phyloP scores from a whole-genome alignment of 805 yeast species.

The Metschnikowia amazonensis region DNA sequence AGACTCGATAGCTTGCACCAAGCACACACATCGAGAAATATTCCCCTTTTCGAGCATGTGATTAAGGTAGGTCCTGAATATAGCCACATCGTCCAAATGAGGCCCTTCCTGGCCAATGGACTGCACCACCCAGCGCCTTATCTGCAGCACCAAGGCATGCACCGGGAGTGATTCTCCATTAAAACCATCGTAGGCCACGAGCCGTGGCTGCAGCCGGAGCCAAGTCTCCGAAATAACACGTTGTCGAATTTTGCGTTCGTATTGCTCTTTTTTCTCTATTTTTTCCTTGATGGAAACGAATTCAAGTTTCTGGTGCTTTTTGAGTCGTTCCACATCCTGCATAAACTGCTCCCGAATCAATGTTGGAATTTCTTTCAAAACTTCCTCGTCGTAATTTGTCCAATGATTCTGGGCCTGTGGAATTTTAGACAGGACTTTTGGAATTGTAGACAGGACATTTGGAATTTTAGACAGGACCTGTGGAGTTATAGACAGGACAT shows the following conservation, averaged over 20 bases:
- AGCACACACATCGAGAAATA: slow-evolving; percentile 4
- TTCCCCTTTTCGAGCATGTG: slow-evolving; percentile 6
- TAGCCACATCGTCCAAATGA: slow-evolving; percentile 15
- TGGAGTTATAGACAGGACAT: no score
- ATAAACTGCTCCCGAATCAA: slow-evolving; percentile 34
- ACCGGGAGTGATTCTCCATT: slow-evolving; percentile 1
- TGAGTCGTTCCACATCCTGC: slow-evolving; percentile 31
- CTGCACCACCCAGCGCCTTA: slow-evolving; percentile 14
- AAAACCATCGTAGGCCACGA: not conserved
- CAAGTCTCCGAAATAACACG: slow-evolving; percentile 11
- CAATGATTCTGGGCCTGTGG: no score
- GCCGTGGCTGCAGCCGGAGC: slow-evolving; percentile 11
- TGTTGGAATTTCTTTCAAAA: slow-evolving; percentile 38
- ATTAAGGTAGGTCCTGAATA: slow-evolving; percentile 10
- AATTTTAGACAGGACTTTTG: no score
- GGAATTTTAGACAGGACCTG: no score
- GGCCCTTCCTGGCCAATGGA: slow-evolving; percentile 14
- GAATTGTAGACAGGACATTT: no score
- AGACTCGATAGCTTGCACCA: slow-evolving; percentile 7
- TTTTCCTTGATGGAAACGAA: slow-evolving; percentile 28
- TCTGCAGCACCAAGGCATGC: slow-evolving; percentile 10
- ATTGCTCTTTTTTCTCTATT: slow-evolving; percentile 14
- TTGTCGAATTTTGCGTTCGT: slow-evolving; percentile 5
- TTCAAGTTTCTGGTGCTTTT: slow-evolving; percentile 24
- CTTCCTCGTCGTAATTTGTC: slow-evolving; percentile 32